phyloP scores from a whole-genome alignment of 768 basidiomycete genomes.

The Cyathus striatus region DNA sequence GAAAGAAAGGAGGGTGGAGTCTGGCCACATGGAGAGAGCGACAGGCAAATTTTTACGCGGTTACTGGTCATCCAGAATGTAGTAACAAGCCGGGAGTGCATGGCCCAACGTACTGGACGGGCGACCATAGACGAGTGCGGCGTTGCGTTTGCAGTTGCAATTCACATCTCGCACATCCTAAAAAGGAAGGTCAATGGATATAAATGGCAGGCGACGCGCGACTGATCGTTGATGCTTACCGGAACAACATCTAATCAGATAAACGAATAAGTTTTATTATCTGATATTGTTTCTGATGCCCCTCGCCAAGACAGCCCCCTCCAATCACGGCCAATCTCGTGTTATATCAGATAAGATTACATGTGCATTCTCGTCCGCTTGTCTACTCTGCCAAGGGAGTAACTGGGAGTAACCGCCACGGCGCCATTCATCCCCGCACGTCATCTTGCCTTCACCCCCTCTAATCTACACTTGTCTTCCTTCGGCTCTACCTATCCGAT shows the following conservation, averaged over 20 bases:
- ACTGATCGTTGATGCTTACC: not conserved
- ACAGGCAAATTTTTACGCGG: too few relatives aligned
- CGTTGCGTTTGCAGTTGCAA: too few relatives aligned
- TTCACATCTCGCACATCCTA: too few relatives aligned
- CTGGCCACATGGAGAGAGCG: not conserved
- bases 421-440: too few relatives aligned
- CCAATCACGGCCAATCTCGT: constrained; percentile 19
- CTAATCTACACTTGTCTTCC: too few relatives aligned
- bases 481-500: too few relatives aligned
- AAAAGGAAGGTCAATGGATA: too few relatives aligned
- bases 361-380: not conserved
- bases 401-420: too few relatives aligned
- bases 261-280: constrained; percentile 16
- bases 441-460: too few relatives aligned
- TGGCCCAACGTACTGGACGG: too few relatives aligned
- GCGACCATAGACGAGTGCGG: too few relatives aligned
- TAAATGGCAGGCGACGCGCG: too few relatives aligned
- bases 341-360: constrained; percentile 28
- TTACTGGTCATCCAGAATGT: not conserved
- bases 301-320: constrained; percentile 10
- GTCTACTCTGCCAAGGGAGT: not conserved
- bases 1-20: not conserved
- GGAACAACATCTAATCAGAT: constrained; percentile 22
- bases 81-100: not conserved
- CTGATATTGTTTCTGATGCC: constrained; percentile 20